Conservation (phyloP, 148 eudicot species). For the Vaccinium darrowii region DNA sequence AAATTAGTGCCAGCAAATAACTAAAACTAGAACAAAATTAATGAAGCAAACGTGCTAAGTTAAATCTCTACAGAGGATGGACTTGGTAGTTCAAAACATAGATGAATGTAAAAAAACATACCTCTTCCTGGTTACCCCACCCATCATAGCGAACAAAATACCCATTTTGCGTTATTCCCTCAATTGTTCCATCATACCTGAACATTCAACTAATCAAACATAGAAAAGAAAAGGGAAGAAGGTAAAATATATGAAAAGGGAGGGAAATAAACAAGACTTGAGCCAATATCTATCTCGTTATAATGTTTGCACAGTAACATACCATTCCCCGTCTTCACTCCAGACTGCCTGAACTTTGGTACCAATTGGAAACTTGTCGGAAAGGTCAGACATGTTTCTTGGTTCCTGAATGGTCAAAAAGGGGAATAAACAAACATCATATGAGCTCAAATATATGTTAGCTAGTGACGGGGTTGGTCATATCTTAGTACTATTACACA, state of each 20-base stretch:
- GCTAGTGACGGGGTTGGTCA: neutral
- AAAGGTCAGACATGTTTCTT: constrained; percentile 34
- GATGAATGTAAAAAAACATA: constrained; percentile 26
- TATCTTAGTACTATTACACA: neutral
- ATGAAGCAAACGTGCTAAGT: neutral
- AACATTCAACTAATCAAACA: constrained; percentile 59
- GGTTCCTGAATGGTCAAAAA: constrained; percentile 37
- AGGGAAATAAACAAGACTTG: constrained; percentile 15
- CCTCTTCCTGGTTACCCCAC: constrained; percentile 99
- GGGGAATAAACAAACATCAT: constrained; percentile 6
- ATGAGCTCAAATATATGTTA: neutral
- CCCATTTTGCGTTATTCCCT: constrained; percentile 71
- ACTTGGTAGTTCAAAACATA: neutral
- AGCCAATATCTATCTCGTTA: neutral
- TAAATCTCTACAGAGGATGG: neutral
- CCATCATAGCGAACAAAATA: constrained; percentile 65
- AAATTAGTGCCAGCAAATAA: neutral
- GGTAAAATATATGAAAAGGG: constrained; percentile 30
- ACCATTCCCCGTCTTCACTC: constrained; percentile 99
- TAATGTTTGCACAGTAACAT: constrained; percentile 14
- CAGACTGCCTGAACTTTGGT: constrained; percentile 92
- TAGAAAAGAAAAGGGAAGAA: constrained; percentile 24
- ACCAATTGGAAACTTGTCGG: constrained; percentile 67
- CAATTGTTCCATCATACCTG: constrained; percentile 92
- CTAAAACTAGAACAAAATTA: neutral